Evolutionary conservation across 2,329 filamentous ascomycete genomes (phyloP), one percentile per base, ranked within the genome.

Genomic region (Mycogone perniciosa): DNA sequence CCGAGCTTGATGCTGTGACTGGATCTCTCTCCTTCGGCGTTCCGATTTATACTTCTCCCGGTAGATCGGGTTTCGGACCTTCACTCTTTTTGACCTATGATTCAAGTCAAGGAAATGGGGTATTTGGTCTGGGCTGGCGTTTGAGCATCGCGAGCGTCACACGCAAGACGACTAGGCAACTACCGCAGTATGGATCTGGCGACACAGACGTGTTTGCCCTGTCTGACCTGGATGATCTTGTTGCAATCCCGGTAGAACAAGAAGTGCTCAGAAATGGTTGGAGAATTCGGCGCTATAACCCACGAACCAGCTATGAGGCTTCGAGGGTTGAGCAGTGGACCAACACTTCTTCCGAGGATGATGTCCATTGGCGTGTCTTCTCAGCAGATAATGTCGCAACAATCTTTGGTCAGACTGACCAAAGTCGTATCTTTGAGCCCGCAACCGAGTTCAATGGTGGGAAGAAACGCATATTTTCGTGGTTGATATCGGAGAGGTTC

Each of bases 71-170:
- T 4, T 27, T 35, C 39, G 26, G 29, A 1, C 45, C 51, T 1
- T 26, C 34, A 7, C 40, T 65, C 9, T 42, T 10, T n/a, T 52
- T 66, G 0, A 26, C 26, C 1, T 67, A 67, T 48, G 50, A 57
- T 44, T 66, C 63, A 4, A 60, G 60, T 10, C 20, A 9, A n/a
- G 62, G 62, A 5, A 64, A 64, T 52, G 60, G 63, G 1, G 30
- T 49, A 0, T 65, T 64, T 54, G 64, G 64, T 4, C 10, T 65
- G 5, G 64, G 64, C 5, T 67, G 64, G 64, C n/a, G 52, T 2
- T 30, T 66, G 1, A 46, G 46, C 4, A 26, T 56, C 6, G 34
- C 44, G 2, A 42, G 42, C 4, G 59, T 67, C 38, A 42, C 50
- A 2, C 41, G 64, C 3, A 63, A 61, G 49, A 67, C 64, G 2